Evolutionary conservation across 2,329 filamentous ascomycete species (phyloP), one percentile per base, ranked within the genome.

Genomic region (Neonectria magnoliae): DNA sequence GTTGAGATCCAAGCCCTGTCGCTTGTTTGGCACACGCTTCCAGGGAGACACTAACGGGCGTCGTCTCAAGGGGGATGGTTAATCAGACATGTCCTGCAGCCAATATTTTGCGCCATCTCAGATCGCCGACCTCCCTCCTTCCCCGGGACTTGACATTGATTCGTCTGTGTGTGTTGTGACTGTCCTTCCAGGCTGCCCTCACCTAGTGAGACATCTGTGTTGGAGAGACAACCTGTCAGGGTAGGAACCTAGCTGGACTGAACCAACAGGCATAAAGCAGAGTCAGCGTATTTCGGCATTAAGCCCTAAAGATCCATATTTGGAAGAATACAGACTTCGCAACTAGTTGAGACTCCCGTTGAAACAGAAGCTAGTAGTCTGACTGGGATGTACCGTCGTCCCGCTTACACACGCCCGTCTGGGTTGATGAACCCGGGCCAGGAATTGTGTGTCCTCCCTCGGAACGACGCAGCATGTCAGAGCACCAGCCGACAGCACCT

Each of bases 41-140:
- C 11, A 20, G 48, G 10, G 29, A 7, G 48, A 20, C 9, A 36
- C 5, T 10, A 36, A 36, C 16, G 45, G 45, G 25, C 45, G 25
- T 48, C 38, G 68, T 71, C 54, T 62, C 66, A 42, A 63, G 44
- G 55, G 60, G 50, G 42, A 8, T 42, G 41, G 47, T 48, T 11
- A 33, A 29, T 47, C 62, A 66, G 62, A 68, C 52, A 68, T 66
- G 64, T 60, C 51, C 65, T 58, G 58, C 31, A 53, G 41, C 53
- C 53, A 45, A 52, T 66, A 65, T 70, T 60, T 67, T 60, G 18
- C 51, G 51, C 31, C 41, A 54, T 65, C 55, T 38, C 45, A 69
- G 48, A 69, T 67, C 45, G 29, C 45, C 16, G 33, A 47, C 36
- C 63, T 64, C 54, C 60, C 54, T 66, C 38, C 13, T 22, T n/a